Evolutionary conservation across 1,139 yeast species (phyloP).

Genomic region (Taphrina flavorubra): DNA sequence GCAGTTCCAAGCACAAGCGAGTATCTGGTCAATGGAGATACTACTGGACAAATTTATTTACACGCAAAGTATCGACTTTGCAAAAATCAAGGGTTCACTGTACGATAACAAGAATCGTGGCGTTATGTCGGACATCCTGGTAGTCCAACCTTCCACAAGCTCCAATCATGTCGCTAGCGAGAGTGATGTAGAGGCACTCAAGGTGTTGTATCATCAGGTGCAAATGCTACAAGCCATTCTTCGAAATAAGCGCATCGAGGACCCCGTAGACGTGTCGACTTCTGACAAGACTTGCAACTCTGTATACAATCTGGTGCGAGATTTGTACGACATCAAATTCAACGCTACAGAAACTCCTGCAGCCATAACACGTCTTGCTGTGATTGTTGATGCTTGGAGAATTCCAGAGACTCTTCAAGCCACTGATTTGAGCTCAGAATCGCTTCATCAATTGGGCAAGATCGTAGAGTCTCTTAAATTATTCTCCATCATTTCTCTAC

Average conservation of each 20-base stretch:
- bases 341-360: not conserved
- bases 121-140: not conserved
- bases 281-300: not conserved
- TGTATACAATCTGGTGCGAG: not conserved
- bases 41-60: constrained; percentile 24
- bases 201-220: not conserved
- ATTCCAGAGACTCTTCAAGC: not conserved
- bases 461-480: not conserved
- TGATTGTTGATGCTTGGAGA: not conserved
- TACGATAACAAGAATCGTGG: constrained; percentile 21
- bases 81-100: not conserved
- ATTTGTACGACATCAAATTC: constrained; percentile 6
- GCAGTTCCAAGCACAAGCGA: constrained; percentile 22
- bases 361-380: not conserved
- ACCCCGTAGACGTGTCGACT: not conserved
- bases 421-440: not conserved
- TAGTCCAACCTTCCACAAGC: not conserved
- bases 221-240: constrained; percentile 17
- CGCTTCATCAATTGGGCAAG: not conserved
- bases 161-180: not conserved
- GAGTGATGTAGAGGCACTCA: not conserved
- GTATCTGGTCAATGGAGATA: constrained; percentile 14
- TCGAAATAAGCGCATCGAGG: not conserved
- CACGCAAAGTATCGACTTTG: not conserved
- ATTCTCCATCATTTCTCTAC: not conserved